Percentiles rank a stretch among this genome's conserved stretches.
Conservation (phyloP, 2,329 filamentous ascomycete species). For the Oidium heveae region DNA sequence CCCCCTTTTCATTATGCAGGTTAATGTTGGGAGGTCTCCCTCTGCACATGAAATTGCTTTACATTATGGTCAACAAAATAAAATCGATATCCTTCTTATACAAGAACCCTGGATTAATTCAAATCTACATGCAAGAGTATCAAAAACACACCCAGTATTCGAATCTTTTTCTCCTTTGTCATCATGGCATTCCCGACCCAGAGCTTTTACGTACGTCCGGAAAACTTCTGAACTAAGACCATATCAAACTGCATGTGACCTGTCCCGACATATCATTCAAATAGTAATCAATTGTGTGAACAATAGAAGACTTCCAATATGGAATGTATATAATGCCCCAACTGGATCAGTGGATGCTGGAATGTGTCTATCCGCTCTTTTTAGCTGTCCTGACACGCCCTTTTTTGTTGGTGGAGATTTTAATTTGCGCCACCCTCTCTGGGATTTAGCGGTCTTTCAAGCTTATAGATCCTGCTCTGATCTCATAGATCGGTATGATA, state of each 20-base stretch:
- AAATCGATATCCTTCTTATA: neutral
- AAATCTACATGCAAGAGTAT: neutral
- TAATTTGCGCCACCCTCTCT: too few species aligned
- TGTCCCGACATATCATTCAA: neutral
- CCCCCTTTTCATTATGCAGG: neutral
- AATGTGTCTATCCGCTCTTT: neutral
- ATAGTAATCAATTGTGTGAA: neutral
- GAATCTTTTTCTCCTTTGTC: neutral
- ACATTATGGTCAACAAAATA: too few species aligned
- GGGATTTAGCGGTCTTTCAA: too few species aligned
- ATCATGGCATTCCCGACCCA: neutral
- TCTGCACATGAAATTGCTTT: too few species aligned
- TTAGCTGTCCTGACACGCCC: neutral
- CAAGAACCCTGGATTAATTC: neutral
- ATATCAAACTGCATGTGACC: neutral
- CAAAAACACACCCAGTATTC: neutral
- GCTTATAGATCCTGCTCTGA: constrained; percentile 17
- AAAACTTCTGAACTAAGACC: neutral
- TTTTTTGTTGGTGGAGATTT: too few species aligned
- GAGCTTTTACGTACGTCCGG: neutral
- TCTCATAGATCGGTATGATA: too few species aligned
- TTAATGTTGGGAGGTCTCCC: too few species aligned
- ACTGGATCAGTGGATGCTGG: neutral
- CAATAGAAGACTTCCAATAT: neutral
- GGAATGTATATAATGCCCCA: neutral